Conservation (phyloP, 495 filamentous ascomycete genomes). For the Hypoxylon perforatum region DNA sequence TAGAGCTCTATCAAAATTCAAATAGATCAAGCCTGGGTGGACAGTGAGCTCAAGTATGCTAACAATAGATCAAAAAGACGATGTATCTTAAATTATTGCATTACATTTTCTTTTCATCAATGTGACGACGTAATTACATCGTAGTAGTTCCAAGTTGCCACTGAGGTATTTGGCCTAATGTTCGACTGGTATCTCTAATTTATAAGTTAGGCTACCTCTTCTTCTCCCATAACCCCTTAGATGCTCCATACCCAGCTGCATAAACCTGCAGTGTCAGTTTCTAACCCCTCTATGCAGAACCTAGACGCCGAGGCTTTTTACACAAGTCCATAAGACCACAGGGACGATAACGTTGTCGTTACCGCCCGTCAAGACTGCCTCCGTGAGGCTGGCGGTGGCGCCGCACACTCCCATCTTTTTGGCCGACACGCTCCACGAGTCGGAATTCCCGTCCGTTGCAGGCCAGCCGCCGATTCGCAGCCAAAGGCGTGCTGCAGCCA, state of each 20-base stretch:
- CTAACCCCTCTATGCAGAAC: conserved; percentile 8
- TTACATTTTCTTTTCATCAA: conserved; percentile 3
- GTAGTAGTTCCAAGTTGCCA: conserved; percentile 1
- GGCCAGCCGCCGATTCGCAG: conserved; percentile 78
- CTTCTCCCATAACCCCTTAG: conserved; percentile 4
- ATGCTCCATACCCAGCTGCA: conserved; percentile 1
- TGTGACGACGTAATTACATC: conserved; percentile 1
- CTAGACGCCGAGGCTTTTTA: conserved; percentile 79
- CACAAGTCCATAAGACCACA: conserved; percentile 90
- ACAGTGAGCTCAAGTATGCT: too few species aligned
- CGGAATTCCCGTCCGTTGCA: conserved; percentile 38
- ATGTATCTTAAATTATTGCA: too few species aligned
- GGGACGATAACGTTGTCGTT: conserved; percentile 99
- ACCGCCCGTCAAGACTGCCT: conserved; percentile 94
- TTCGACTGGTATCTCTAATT: conserved; percentile 20
- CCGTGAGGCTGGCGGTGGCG: conserved; percentile 85
- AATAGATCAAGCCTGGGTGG: too few species aligned
- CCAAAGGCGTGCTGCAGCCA: conserved; percentile 80
- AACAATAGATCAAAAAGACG: too few species aligned
- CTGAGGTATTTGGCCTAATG: too few species aligned
- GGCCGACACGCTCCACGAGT: conserved; percentile 32
- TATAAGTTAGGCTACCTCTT: background rate
- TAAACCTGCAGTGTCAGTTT: background rate
- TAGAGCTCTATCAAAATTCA: too few species aligned
- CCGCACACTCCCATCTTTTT: conserved; percentile 76